Evolutionary conservation across 2,329 filamentous ascomycete genomes (phyloP).

Genomic region (Colletotrichum australisinense): DNA sequence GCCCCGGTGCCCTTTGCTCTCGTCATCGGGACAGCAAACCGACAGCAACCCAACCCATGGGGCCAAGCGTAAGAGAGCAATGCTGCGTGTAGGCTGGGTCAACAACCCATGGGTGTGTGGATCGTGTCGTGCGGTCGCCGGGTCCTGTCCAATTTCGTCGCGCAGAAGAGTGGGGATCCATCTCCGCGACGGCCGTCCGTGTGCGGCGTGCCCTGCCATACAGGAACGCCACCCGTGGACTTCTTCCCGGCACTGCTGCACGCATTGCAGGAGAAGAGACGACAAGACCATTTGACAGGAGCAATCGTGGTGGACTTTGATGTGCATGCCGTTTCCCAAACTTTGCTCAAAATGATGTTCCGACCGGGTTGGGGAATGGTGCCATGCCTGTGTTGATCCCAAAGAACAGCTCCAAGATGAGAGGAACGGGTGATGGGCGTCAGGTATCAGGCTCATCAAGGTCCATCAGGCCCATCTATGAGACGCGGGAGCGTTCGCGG

Average conservation of each 20-base stretch:
- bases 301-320: not conserved
- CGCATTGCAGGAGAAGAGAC: slow-evolving; percentile 10
- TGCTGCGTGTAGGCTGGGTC: not conserved
- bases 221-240: slow-evolving; percentile 2
- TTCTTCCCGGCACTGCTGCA: not conserved
- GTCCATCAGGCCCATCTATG: slow-evolving; percentile 26
- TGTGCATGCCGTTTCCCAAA: slow-evolving; percentile 23
- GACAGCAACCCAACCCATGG: slow-evolving; percentile 3
- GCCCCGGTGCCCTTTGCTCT: not conserved
- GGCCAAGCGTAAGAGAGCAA: slow-evolving; percentile 8
- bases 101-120: slow-evolving; percentile 4
- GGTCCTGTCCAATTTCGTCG: slow-evolving; percentile 29
- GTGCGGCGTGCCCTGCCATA: not conserved
- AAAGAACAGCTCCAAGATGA: slow-evolving; percentile 22
- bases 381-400: slow-evolving; percentile 34
- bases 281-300: slow-evolving; percentile 15
- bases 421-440: slow-evolving; percentile 34
- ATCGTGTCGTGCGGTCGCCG: slow-evolving; percentile 20
- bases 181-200: slow-evolving; percentile 21
- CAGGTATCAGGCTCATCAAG: slow-evolving; percentile 32
- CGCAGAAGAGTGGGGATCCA: slow-evolving; percentile 22
- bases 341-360: slow-evolving; percentile 14
- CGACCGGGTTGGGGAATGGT: not conserved
- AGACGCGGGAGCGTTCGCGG: slow-evolving; percentile 18
- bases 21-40: slow-evolving; percentile 30